Evolutionary conservation across 805 yeast genomes (phyloP), one percentile per base, ranked within the genome.

Genomic region (Wickerhamomyces bisporus): DNA sequence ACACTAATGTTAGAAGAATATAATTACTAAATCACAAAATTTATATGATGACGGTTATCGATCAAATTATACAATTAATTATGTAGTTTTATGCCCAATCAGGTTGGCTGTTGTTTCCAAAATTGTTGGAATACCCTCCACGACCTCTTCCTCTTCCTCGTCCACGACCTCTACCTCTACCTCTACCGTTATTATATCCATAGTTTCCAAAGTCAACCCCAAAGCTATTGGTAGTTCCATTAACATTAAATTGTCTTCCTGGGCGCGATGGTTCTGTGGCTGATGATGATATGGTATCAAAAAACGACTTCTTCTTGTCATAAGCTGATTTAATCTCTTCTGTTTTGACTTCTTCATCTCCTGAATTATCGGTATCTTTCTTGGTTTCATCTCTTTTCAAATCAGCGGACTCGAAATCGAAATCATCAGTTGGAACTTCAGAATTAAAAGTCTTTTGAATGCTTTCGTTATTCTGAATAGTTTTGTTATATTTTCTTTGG

Each of bases 281-380:
- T 4, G 87, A 79, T 10, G 87, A 75, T 10, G 95, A 83, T 40
- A 91, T 76, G 44, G 75, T 77, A 62, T 93, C 98, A 55, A 91
- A 91, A 61, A 93, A 91, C 2, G 97, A 88, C 12, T 87, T 76
- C 53, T 75, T 73, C 60, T 81, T 87, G 65, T 88, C 75, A 66
- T 93, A 93, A 21, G 70, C 75, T 16, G 61, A 53, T 13, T 52
- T 42, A 14, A 21, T 26, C 14, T 38, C 40, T 21, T 37, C 44
- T n/a, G 17, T 39, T 17, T 40, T 36, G 3, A 34, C 34, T 11
- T 38, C 39, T 10, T 37, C 34, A 15, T 44, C 42, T 12, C 19
- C 32, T 19, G 7, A 5, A 11, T 17, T 8, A 14, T 29, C 32
- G 11, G 13, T 9, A 26, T 9, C 13, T 26, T 26, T n/a, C 13